These are phyloP conservation scores for Chytriomyces hyalinus DNA, from an alignment of 192 early-diverging fungal species.

Conservation along the genomic window DNA sequence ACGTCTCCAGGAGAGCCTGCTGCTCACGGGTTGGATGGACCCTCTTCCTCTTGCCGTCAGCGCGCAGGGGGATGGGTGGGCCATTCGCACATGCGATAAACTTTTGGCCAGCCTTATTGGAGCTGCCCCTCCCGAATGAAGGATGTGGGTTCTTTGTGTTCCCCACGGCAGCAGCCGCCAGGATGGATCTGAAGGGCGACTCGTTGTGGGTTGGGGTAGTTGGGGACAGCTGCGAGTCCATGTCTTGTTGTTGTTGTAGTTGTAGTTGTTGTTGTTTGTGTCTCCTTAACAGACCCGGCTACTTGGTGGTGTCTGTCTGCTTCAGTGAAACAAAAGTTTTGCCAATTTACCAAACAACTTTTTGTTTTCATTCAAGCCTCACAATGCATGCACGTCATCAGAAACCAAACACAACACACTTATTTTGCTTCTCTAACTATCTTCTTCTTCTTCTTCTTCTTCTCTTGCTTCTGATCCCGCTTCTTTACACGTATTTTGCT, in stretches of 20 bases:
- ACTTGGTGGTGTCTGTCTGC: no score
- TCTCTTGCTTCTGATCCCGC: neutral
- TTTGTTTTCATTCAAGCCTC: no score
- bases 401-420: no score
- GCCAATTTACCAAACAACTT: no score
- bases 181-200: neutral
- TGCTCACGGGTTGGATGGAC: constrained; percentile 31
- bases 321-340: no score
- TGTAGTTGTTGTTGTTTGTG: no score
- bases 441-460: no score
- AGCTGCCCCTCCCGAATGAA: constrained; percentile 16
- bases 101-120: neutral
- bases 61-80: constrained; percentile 19
- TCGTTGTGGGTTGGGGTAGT: neutral
- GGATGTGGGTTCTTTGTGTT: neutral
- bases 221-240: no score
- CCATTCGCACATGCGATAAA: neutral
- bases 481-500: neutral
- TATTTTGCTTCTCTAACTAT: no score
- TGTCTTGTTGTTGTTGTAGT: no score
- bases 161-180: neutral
- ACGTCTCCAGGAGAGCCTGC: constrained; percentile 20
- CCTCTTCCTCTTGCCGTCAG: constrained; percentile 17
- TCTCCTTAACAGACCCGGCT: no score
- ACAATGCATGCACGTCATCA: no score